Evolutionary conservation across 768 basidiomycete species (phyloP).

Genomic region (Kwoniella pini): DNA sequence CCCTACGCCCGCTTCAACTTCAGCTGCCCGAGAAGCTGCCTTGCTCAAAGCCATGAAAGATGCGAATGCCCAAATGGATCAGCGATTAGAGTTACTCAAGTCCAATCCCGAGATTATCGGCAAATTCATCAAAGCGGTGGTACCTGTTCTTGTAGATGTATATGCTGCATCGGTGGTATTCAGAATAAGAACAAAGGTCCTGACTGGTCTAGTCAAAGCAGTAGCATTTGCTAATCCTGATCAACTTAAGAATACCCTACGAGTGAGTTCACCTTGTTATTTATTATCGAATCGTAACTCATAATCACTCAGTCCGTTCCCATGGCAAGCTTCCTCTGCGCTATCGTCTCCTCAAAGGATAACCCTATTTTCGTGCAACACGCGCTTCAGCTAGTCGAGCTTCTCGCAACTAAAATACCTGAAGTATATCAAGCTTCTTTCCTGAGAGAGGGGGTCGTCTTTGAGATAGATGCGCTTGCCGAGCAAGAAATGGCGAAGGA

Average conservation of each 20-base stretch:
- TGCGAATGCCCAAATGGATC: slow-evolving; percentile 57
- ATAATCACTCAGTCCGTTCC: slow-evolving; percentile 71
- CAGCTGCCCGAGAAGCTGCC: slow-evolving; percentile 16
- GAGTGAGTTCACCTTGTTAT: no score
- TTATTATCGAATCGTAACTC: background rate
- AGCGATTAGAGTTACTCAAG: slow-evolving; percentile 70
- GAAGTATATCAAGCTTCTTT: slow-evolving; percentile 83
- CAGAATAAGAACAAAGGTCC: slow-evolving; percentile 81
- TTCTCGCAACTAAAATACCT: slow-evolving; percentile 80
- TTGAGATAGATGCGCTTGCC: slow-evolving; percentile 83
- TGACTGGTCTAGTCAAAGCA: slow-evolving; percentile 85
- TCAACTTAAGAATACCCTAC: slow-evolving; percentile 72
- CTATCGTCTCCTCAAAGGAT: slow-evolving; percentile 88
- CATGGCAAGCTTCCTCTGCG: slow-evolving; percentile 90
- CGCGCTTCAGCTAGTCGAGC: slow-evolving; percentile 88
- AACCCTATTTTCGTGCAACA: slow-evolving; percentile 81
- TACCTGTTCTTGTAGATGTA: slow-evolving; percentile 96
- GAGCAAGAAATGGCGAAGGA: slow-evolving; percentile 63
- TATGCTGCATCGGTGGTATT: slow-evolving; percentile 95
- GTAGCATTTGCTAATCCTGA: slow-evolving; percentile 81
- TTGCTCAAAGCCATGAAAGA: slow-evolving; percentile 52
- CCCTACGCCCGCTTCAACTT: slow-evolving; percentile 45
- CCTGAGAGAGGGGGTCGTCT: slow-evolving; percentile 91
- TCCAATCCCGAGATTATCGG: slow-evolving; percentile 71
- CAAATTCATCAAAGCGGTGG: slow-evolving; percentile 80